phyloP scores from a whole-genome alignment of 257 asterid genomes.

The Primulina tabacum region DNA sequence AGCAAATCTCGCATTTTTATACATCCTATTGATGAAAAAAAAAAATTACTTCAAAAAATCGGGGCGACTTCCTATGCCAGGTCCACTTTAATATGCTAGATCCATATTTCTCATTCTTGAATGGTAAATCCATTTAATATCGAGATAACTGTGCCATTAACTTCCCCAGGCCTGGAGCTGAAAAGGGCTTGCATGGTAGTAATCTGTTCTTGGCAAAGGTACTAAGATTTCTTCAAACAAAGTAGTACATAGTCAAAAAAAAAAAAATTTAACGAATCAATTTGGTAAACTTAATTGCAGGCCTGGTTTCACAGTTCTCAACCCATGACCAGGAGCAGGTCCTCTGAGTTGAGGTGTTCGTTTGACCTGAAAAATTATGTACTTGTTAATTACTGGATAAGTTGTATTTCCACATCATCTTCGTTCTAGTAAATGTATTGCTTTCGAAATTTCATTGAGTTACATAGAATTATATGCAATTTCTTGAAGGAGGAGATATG shows the following conservation, averaged over 20 bases:
- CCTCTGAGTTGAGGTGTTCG: background rate
- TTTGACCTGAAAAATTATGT: background rate
- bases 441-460: background rate
- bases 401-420: background rate
- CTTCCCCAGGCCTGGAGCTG: background rate
- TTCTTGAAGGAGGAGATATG: constrained; percentile 72
- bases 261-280: constrained; percentile 20
- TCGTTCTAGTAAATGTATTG: background rate
- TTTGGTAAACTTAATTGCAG: background rate
- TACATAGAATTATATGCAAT: constrained; percentile 6
- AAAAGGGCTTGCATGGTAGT: background rate
- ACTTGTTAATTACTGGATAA: background rate
- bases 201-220: background rate
- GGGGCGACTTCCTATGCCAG: background rate
- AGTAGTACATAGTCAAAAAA: background rate
- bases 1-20: too few species aligned
- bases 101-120: constrained; percentile 8
- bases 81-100: background rate
- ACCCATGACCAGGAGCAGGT: background rate
- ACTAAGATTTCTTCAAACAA: background rate
- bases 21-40: background rate
- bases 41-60: background rate
- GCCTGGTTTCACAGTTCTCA: constrained; percentile 1
- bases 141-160: background rate
- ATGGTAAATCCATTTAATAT: constrained; percentile 15